Evolutionary conservation across 495 filamentous ascomycete genomes (phyloP).

Genomic region (Amphirosellinia nigrospora): DNA sequence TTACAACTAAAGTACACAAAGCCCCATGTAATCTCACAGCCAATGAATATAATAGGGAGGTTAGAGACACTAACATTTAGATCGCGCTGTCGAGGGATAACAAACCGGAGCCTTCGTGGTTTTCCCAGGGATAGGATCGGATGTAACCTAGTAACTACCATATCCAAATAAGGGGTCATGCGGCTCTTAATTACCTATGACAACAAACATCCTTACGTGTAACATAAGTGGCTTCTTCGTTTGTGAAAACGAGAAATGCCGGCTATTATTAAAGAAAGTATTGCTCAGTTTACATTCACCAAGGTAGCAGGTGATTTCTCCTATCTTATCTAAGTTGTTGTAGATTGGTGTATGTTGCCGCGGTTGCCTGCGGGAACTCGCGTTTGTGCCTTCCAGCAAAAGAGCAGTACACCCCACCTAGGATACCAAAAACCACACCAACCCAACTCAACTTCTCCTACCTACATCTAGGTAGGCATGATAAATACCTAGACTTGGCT

Average conservation of each 20-base stretch:
- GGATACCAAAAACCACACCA: background rate
- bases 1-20: too few species aligned
- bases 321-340: background rate
- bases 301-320: background rate
- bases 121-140: too few species aligned
- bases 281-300: background rate
- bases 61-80: too few species aligned
- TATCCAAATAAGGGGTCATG: background rate
- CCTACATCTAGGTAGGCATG: background rate
- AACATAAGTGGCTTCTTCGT: too few species aligned
- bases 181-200: background rate
- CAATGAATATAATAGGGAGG: background rate
- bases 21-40: too few species aligned
- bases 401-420: background rate
- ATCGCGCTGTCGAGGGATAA: too few species aligned
- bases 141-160: too few species aligned
- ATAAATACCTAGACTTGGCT: background rate
- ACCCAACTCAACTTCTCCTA: conserved; percentile 4
- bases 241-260: too few species aligned
- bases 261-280: too few species aligned
- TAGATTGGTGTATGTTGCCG: background rate
- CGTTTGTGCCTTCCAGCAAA: conserved; percentile 13
- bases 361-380: conserved; percentile 1
- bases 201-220: too few species aligned
- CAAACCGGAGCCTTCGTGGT: too few species aligned